Conservation (phyloP, 306 rosid species). For the Trifolium repens region DNA sequence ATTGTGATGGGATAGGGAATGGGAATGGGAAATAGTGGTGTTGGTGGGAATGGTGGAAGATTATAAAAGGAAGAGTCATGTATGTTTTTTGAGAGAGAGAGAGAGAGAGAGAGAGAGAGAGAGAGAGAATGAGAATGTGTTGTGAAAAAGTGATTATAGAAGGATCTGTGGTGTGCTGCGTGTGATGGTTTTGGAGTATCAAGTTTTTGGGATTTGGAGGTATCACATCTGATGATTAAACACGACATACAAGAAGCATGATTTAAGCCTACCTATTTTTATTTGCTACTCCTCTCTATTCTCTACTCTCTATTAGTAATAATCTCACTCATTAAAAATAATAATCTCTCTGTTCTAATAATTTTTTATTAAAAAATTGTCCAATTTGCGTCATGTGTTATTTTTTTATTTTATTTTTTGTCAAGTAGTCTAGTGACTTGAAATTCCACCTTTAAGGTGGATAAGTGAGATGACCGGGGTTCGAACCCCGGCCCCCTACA, state of each 20-base stretch:
- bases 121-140: neutral
- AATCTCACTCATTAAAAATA: no score
- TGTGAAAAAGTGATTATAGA: neutral
- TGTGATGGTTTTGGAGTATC: no score
- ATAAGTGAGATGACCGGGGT: no score
- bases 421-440: no score
- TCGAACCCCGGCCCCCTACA: no score
- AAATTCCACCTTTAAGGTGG: no score
- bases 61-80: neutral
- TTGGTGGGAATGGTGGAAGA: neutral
- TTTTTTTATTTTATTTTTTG: no score
- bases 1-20: neutral
- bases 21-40: neutral
- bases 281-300: no score
- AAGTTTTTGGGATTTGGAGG: neutral
- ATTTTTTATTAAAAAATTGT: no score
- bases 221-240: neutral
- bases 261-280: neutral
- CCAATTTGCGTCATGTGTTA: no score
- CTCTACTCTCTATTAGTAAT: no score
- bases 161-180: neutral
- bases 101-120: neutral
- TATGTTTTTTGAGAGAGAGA: neutral
- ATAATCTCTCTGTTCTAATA: no score
- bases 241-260: neutral